These are phyloP conservation scores for Aspergillus cristatus DNA, from an alignment of 495 filamentous ascomycete species.

Conservation along the genomic window DNA sequence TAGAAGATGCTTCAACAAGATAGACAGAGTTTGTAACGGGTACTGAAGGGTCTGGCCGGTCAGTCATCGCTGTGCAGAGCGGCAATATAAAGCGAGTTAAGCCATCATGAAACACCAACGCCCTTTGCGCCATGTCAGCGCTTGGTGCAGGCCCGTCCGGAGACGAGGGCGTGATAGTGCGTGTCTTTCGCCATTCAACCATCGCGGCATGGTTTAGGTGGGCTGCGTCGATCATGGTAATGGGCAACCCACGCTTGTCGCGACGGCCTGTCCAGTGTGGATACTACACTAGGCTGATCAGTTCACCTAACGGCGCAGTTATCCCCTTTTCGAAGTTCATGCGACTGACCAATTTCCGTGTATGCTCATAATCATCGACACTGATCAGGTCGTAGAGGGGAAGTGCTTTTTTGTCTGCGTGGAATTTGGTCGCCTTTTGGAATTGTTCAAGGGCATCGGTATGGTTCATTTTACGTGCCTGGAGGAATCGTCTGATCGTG, in stretches of 20 bases:
- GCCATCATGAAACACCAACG: constrained; percentile 15
- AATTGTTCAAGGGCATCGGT: constrained; percentile 14
- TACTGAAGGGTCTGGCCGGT: constrained; percentile 2
- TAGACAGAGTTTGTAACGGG: constrained; percentile 15
- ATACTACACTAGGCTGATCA: constrained; percentile 14
- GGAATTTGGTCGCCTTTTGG: constrained; percentile 13
- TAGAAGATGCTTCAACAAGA: constrained; percentile 16
- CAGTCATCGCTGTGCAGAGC: constrained; percentile 18
- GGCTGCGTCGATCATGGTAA: constrained; percentile 18
- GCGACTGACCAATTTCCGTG: constrained; percentile 13
- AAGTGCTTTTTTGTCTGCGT: constrained; percentile 9
- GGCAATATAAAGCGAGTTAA: constrained; percentile 21
- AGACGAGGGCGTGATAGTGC: too few species aligned
- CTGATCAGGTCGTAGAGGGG: constrained; percentile 16
- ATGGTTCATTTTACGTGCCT: constrained; percentile 16
- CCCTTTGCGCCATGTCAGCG: constrained; percentile 15
- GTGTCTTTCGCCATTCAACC: constrained; percentile 11
- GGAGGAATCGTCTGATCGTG: too few species aligned
- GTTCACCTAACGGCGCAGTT: neutral
- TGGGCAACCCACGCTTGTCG: constrained; percentile 18
- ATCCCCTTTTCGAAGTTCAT: neutral
- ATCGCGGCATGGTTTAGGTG: constrained; percentile 9
- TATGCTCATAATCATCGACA: constrained; percentile 19
- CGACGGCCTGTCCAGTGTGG: constrained; percentile 28
- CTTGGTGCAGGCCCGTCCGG: constrained; percentile 1